These are phyloP conservation scores for Fremontodendron californicum DNA, from an alignment of 345 rosid genomes.

Conservation along the genomic window DNA sequence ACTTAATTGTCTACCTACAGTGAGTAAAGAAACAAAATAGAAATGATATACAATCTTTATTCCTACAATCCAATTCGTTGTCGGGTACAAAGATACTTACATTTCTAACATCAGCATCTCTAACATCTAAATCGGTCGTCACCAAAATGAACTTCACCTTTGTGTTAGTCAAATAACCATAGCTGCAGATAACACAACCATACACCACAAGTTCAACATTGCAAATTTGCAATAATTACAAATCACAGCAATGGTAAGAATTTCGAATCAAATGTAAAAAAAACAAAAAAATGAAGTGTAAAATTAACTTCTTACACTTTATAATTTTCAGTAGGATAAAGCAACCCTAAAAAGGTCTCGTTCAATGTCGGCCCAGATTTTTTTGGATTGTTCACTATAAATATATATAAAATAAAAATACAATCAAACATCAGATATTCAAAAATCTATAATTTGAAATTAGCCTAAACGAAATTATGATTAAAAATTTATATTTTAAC, in stretches of 20 bases:
- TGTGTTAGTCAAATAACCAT: slow-evolving; percentile 92
- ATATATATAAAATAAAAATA: slow-evolving; percentile 3
- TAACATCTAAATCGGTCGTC: slow-evolving; percentile 82
- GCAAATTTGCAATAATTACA: not conserved
- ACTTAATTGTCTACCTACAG: too few species aligned
- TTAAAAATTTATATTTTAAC: not conserved
- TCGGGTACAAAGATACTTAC: slow-evolving; percentile 37
- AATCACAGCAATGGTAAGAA: not conserved
- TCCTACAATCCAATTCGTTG: not conserved
- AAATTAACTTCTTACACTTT: slow-evolving; percentile 82
- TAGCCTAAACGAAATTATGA: not conserved
- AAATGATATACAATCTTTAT: not conserved
- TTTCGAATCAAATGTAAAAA: not conserved
- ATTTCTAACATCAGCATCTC: slow-evolving; percentile 87
- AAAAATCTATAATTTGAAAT: not conserved
- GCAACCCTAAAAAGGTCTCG: slow-evolving; percentile 89
- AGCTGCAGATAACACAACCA: slow-evolving; percentile 36
- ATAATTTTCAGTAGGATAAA: slow-evolving; percentile 86
- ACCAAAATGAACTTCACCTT: slow-evolving; percentile 91
- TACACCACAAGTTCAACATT: not conserved
- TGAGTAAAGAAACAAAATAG: too few species aligned
- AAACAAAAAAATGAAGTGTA: too few species aligned
- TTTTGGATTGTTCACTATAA: slow-evolving; percentile 85
- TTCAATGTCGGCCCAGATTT: slow-evolving; percentile 74
- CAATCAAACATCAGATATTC: slow-evolving; percentile 9